A percentile compares a stretch with the other conserved stretches of the same genome.
Evolutionary conservation across 2,329 filamentous ascomycete species (phyloP).

Genomic region (Claviceps quebecensis): DNA sequence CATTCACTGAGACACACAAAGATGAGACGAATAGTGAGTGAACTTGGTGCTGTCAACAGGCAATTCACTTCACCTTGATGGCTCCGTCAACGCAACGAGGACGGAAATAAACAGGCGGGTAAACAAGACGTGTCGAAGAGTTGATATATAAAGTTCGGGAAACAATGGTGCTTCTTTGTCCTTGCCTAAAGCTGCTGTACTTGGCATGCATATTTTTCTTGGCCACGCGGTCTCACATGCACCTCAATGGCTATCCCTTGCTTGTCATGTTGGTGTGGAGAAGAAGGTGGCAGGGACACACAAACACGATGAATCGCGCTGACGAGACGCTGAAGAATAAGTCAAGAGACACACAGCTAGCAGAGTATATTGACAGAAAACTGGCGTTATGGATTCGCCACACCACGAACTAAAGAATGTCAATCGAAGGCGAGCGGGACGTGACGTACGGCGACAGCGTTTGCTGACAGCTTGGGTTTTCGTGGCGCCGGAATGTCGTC

Average conservation of each 20-base stretch:
- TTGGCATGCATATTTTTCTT: not conserved
- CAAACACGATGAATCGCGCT: not conserved
- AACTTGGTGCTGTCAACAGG: not conserved
- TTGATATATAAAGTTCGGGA: not conserved
- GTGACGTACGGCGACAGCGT: not conserved
- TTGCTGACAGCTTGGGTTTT: not conserved
- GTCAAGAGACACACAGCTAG: not conserved
- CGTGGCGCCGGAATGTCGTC: not conserved
- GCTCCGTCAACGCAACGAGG: not conserved
- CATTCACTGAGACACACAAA: not conserved
- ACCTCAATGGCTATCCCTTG: not conserved
- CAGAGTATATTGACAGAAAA: not conserved
- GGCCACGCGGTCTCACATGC: not conserved
- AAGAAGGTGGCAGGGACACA: not conserved
- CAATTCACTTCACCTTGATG: not conserved
- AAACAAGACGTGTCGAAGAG: not conserved
- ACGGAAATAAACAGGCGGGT: not conserved
- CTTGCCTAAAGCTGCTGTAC: not conserved
- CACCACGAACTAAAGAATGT: not conserved
- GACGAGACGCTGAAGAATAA: not conserved
- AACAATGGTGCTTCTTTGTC: not conserved
- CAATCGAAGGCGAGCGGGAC: too few relatives aligned
- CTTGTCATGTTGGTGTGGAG: slow-evolving; percentile 1
- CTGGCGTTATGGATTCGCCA: not conserved
- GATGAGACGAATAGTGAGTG: not conserved